phyloP scores from a whole-genome alignment of 768 basidiomycete species.

The Roridomyces roridus region DNA sequence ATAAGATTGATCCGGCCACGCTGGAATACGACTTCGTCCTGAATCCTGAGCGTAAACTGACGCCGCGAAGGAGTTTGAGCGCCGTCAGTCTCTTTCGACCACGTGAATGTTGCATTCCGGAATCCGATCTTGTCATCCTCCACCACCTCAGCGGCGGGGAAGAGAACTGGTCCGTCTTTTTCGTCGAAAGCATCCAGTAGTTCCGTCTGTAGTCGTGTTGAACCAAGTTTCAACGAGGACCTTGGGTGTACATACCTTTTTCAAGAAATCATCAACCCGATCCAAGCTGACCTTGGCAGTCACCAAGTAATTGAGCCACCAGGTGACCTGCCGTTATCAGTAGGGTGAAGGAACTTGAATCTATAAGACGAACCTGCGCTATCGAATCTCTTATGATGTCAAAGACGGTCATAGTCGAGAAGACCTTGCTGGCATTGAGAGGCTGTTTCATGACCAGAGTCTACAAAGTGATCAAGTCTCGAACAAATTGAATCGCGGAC shows the following conservation, averaged over 20 bases:
- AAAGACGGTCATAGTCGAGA: constrained; percentile 64
- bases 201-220: constrained; percentile 45
- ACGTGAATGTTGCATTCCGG: constrained; percentile 58
- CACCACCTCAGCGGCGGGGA: not conserved
- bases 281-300: constrained; percentile 69
- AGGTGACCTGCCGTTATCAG: constrained; percentile 8
- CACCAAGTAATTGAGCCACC: constrained; percentile 14
- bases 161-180: constrained; percentile 19
- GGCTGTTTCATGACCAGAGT: constrained; percentile 46
- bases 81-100: constrained; percentile 44
- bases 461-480: constrained; percentile 24
- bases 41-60: constrained; percentile 54
- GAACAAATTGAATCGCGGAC: too few relatives aligned
- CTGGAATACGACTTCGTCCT: constrained; percentile 58
- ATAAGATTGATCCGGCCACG: constrained; percentile 60
- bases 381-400: constrained; percentile 50
- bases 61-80: constrained; percentile 45
- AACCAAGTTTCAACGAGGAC: too few relatives aligned
- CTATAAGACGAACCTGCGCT: not conserved
- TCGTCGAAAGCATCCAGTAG: constrained; percentile 47
- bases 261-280: constrained; percentile 51
- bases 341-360: not conserved
- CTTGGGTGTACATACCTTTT: constrained; percentile 44
- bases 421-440: constrained; percentile 48
- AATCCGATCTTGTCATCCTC: constrained; percentile 50